phyloP scores from a whole-genome alignment of 768 basidiomycete species.

The Rhodotorula toruloides region DNA sequence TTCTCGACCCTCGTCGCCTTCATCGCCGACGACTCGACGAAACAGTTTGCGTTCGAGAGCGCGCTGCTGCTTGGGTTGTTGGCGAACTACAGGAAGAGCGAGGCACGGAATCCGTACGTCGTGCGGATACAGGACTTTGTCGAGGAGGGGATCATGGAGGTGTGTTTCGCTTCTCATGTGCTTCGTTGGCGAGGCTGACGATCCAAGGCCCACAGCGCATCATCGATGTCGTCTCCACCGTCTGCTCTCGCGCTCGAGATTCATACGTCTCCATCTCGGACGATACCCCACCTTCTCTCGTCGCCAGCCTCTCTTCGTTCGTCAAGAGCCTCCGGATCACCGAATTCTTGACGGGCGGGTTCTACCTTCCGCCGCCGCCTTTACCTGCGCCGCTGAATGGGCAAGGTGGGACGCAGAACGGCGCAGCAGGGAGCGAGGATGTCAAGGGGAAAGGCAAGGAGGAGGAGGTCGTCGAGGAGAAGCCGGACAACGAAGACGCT shows the following conservation, averaged over 20 bases:
- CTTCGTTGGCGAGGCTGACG: background rate
- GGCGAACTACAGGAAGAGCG: constrained; percentile 37
- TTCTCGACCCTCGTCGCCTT: constrained; percentile 39
- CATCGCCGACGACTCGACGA: constrained; percentile 17
- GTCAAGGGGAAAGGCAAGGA: constrained; percentile 17
- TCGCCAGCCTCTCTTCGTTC: constrained; percentile 34
- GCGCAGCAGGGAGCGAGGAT: background rate
- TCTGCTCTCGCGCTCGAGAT: constrained; percentile 3
- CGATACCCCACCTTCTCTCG: constrained; percentile 35
- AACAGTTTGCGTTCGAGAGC: constrained; percentile 32
- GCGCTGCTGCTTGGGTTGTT: constrained; percentile 37
- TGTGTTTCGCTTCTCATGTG: background rate
- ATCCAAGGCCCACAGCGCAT: constrained; percentile 17
- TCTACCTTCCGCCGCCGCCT: constrained; percentile 13
- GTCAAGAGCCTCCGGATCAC: constrained; percentile 25
- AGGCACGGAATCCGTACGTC: constrained; percentile 37
- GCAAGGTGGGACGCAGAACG: background rate
- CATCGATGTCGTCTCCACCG: constrained; percentile 17
- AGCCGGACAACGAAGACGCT: background rate
- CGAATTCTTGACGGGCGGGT: constrained; percentile 5
- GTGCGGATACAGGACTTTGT: constrained; percentile 42
- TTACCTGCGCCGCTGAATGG: background rate
- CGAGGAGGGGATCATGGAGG: constrained; percentile 38
- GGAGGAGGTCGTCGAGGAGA: background rate
- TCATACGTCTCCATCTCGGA: constrained; percentile 31